A percentile compares a stretch with the other conserved stretches of the same genome.
phyloP scores from a whole-genome alignment of 108 stramenopile species.

The Skeletonema marinoi region DNA sequence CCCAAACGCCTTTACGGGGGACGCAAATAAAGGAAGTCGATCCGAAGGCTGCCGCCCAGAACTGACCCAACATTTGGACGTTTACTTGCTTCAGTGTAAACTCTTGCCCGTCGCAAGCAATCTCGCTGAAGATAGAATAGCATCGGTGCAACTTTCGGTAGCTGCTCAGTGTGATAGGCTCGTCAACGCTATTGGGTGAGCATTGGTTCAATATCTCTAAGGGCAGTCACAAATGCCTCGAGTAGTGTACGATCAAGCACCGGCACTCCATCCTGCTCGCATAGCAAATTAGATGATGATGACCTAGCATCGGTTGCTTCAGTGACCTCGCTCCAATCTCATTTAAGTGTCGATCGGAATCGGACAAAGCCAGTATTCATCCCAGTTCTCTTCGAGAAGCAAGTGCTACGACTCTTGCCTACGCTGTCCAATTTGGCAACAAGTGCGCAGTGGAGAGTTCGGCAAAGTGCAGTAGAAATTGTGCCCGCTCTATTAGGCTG shows the following conservation, averaged over 20 bases:
- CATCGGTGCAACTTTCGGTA: conserved; percentile 81
- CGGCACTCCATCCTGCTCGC: conserved; percentile 35
- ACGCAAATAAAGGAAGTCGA: conserved; percentile 87
- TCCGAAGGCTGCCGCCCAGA: conserved; percentile 77
- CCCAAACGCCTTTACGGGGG: conserved; percentile 89
- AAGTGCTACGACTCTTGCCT: conserved; percentile 82
- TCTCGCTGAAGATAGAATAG: conserved; percentile 83
- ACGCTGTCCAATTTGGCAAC: conserved; percentile 83
- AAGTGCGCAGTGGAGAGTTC: conserved; percentile 86
- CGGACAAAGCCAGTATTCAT: conserved; percentile 79
- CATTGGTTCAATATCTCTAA: conserved; percentile 88
- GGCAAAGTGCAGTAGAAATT: conserved; percentile 91
- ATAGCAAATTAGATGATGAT: conserved; percentile 66
- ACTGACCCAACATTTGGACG: conserved; percentile 85
- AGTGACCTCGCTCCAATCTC: conserved; percentile 54
- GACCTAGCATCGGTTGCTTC: conserved; percentile 73
- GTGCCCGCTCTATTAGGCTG: conserved; percentile 89
- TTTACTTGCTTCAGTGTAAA: conserved; percentile 90
- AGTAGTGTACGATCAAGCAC: conserved; percentile 48
- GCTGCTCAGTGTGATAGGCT: conserved; percentile 90
- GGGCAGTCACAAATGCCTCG: conserved; percentile 91
- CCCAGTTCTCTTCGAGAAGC: conserved; percentile 82
- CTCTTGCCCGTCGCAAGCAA: conserved; percentile 87
- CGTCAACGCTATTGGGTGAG: conserved; percentile 78
- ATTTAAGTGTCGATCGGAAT: conserved; percentile 44